These are phyloP conservation scores for Spergularia bocconei DNA, from an alignment of 148 eudicot species.

Conservation along the genomic window DNA sequence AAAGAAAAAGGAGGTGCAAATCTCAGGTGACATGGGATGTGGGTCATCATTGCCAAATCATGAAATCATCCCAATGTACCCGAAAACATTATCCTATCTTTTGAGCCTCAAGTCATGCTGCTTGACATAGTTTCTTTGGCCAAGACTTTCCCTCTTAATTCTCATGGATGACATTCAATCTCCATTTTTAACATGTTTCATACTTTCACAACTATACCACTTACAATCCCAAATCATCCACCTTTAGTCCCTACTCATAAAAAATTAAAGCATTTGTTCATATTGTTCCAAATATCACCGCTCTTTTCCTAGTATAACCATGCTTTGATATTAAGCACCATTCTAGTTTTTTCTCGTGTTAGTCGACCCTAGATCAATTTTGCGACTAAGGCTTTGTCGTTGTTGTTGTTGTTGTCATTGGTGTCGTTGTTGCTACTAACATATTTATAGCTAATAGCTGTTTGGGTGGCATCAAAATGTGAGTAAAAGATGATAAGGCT, in stretches of 20 bases:
- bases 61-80: too few relatives aligned
- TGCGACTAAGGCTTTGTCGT: background rate
- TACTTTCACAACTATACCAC: background rate
- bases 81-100: constrained; percentile 30
- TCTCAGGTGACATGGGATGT: too few relatives aligned
- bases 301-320: background rate
- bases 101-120: constrained; percentile 7
- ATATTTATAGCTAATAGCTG: too few relatives aligned
- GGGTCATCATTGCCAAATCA: too few relatives aligned
- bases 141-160: constrained; percentile 25
- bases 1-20: too few relatives aligned
- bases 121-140: constrained; percentile 21
- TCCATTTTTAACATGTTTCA: background rate
- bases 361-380: background rate
- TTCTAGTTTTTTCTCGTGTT: background rate
- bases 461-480: constrained; percentile 10
- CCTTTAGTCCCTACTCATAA: too few relatives aligned
- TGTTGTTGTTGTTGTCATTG: background rate
- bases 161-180: constrained; percentile 30
- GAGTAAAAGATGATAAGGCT: constrained; percentile 36
- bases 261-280: too few relatives aligned
- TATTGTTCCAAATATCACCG: too few relatives aligned
- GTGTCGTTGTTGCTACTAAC: background rate
- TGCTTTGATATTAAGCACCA: too few relatives aligned
- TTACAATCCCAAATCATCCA: too few relatives aligned